Evolutionary conservation across 257 asterid species (phyloP).

Genomic region (Phtheirospermum japonicum): DNA sequence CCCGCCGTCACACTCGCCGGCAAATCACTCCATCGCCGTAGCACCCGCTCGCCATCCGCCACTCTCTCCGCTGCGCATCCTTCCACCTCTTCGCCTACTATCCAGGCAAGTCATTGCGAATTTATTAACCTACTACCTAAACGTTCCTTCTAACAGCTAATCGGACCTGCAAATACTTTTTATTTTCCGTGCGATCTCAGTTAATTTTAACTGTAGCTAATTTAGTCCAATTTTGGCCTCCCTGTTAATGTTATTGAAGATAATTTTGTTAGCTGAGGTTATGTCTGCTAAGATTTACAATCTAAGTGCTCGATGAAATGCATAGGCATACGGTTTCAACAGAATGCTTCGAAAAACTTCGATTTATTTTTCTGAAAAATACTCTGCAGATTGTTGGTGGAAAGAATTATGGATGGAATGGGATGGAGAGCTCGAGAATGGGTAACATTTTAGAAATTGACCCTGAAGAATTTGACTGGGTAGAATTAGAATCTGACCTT

Average conservation of each 20-base stretch:
- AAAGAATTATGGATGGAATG: constrained; percentile 40
- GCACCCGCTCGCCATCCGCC: constrained; percentile 33
- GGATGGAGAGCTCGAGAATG: constrained; percentile 40
- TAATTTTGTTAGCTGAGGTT: background rate
- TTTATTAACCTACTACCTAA: background rate
- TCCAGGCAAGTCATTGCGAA: constrained; percentile 49
- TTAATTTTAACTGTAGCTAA: background rate
- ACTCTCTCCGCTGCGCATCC: constrained; percentile 39
- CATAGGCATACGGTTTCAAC: background rate
- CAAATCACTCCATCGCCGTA: constrained; percentile 32
- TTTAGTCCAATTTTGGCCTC: background rate
- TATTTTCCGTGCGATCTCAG: background rate
- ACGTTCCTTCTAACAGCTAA: background rate
- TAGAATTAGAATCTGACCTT: constrained; percentile 65
- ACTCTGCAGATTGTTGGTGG: constrained; percentile 75
- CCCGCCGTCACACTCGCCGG: background rate
- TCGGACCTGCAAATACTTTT: background rate
- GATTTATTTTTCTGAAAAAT: background rate
- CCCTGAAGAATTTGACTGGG: constrained; percentile 66
- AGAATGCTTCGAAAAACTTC: too few relatives aligned
- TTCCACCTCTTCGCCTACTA: constrained; percentile 51
- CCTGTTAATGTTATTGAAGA: background rate
- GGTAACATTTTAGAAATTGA: constrained; percentile 33
- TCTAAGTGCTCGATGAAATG: background rate
- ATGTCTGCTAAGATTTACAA: background rate